Evolutionary conservation across 177 flowering plant genomes (phyloP), one percentile per base, ranked within the genome.

Genomic region (Vitis hybrid): DNA sequence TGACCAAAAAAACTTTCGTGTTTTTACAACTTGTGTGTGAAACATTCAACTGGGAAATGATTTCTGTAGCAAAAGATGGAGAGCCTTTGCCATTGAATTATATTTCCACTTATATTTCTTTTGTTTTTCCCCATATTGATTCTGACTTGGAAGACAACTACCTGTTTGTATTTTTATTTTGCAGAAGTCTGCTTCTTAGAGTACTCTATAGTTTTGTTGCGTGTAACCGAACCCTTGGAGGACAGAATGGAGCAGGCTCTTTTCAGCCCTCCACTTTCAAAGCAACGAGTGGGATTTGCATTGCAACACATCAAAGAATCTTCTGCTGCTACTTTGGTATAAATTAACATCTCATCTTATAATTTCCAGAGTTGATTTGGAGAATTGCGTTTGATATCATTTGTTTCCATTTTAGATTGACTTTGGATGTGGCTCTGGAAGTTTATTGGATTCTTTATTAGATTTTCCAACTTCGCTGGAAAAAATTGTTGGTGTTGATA

Each of bases 401-500:
- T 70, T 30, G 10, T 18, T 13, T 62, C 11, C 4, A 14, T 61
- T n/a, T 72, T 70, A 95, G 99, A 89, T 91, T 82, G 99, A 95
- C 74, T 95, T 91, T 81, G 98, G 98, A 54, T 95, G 99, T 73
- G 99, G 99, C 20, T 93, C 99, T 60, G 99, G 99, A 69, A 90
- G 97, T 76, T 83, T 95, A 51, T 72, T 95, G 87, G 92, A 88
- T 35, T 82, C 93, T 41, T 80, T 95, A 54, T 75, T 95, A 66
- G 86, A 85, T 63, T 85, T 84, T 76, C 83, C 86, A 17, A 93
- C 89, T 48, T 68, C 89, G 61, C 78, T 95, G 64, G 87, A 90
- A 70, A 86, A 74, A 74, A 83, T 95, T 70, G 98, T 81, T 69
- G 99, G 99, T 35, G 90, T 95, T 67, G 99, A 95, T 74, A 81